Conservation (phyloP, 2,329 filamentous ascomycete genomes). For the Venturia effusa region DNA sequence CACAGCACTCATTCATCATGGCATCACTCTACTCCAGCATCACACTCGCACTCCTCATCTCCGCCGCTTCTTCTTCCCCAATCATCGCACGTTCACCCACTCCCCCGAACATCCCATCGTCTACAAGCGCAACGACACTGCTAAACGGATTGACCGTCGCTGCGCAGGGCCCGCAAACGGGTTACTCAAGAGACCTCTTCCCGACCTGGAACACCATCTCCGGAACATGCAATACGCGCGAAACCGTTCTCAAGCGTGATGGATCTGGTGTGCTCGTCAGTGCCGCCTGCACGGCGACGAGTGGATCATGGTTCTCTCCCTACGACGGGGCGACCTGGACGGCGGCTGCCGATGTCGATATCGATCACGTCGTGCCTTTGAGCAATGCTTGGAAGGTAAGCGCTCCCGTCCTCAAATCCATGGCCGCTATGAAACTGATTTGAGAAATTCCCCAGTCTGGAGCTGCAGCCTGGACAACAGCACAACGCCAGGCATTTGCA, state of each 20-base stretch:
- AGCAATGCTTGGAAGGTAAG: slow-evolving; percentile 67
- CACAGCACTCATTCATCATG: background rate
- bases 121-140: slow-evolving; percentile 44
- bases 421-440: background rate
- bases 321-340: slow-evolving; percentile 68
- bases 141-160: slow-evolving; percentile 50
- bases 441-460: slow-evolving; percentile 46
- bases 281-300: slow-evolving; percentile 50
- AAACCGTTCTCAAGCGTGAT: slow-evolving; percentile 64
- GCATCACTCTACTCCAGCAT: background rate
- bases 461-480: slow-evolving; percentile 60
- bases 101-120: slow-evolving; percentile 53
- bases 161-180: slow-evolving; percentile 41
- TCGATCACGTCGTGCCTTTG: slow-evolving; percentile 74
- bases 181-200: slow-evolving; percentile 58
- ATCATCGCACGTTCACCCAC: slow-evolving; percentile 19
- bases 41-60: background rate
- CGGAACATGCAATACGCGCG: slow-evolving; percentile 61
- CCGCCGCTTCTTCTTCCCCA: background rate
- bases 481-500: slow-evolving; percentile 56
- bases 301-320: slow-evolving; percentile 58
- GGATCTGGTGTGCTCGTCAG: slow-evolving; percentile 51
- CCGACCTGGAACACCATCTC: slow-evolving; percentile 58
- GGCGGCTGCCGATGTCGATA: slow-evolving; percentile 59
- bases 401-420: slow-evolving; percentile 10